These are phyloP conservation scores for Salvia hispanica DNA, from an alignment of 257 asterid genomes.

Conservation along the genomic window DNA sequence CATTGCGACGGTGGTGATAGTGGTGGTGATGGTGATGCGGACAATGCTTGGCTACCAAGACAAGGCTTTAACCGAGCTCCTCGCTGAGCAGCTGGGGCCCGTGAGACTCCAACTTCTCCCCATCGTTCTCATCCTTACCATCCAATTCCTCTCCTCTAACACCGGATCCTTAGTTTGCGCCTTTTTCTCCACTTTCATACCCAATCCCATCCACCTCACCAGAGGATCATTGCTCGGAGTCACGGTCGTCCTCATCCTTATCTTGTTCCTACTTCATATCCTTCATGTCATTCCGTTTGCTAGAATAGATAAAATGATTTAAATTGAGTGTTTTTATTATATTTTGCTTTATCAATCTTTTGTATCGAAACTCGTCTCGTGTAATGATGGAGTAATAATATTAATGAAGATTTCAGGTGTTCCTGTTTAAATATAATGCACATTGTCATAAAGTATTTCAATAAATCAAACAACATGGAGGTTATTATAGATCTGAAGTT, in stretches of 20 bases:
- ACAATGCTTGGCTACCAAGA: slow-evolving; percentile 73
- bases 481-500: too few species aligned
- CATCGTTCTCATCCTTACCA: slow-evolving; percentile 62
- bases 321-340: too few species aligned
- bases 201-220: slow-evolving; percentile 73
- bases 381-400: too few species aligned
- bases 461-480: too few species aligned
- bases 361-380: too few species aligned
- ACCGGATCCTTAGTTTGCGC: slow-evolving; percentile 63
- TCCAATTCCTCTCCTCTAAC: slow-evolving; percentile 85
- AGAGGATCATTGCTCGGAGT: slow-evolving; percentile 94
- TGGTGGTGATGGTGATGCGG: slow-evolving; percentile 58
- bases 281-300: too few species aligned
- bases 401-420: too few species aligned
- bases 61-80: slow-evolving; percentile 77
- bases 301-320: too few species aligned
- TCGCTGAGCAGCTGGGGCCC: slow-evolving; percentile 76
- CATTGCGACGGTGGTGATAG: slow-evolving; percentile 69
- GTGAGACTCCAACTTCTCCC: slow-evolving; percentile 82
- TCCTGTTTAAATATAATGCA: too few species aligned
- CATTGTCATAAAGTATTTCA: too few species aligned
- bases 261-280: slow-evolving; percentile 60
- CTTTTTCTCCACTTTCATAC: slow-evolving; percentile 68
- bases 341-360: too few species aligned
- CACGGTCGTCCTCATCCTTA: slow-evolving; percentile 62